Evolutionary conservation across 1,284 basidiomycete species (phyloP).

Genomic region (Ustilago shanxiensis): DNA sequence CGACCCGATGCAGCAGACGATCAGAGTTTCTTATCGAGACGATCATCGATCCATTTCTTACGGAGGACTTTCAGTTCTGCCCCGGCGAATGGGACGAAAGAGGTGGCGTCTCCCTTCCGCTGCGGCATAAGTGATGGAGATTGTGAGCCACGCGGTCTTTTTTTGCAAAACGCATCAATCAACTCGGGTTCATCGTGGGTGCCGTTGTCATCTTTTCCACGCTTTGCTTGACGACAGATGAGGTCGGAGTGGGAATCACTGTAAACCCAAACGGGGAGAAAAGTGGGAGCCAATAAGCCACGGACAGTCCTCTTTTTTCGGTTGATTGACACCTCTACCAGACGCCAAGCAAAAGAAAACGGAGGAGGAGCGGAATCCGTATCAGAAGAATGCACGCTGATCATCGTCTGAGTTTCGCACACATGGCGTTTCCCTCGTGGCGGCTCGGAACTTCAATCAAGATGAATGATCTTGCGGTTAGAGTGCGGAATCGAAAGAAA

Average conservation of each 20-base stretch:
- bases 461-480: too few relatives aligned
- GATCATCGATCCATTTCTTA: too few relatives aligned
- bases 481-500: too few relatives aligned
- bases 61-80: too few relatives aligned
- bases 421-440: background rate
- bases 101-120: background rate
- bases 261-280: too few relatives aligned
- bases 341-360: too few relatives aligned
- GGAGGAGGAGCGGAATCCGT: background rate
- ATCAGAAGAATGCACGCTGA: background rate
- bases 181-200: background rate
- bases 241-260: constrained; percentile 3
- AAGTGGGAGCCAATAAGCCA: too few relatives aligned
- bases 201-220: background rate
- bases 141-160: background rate
- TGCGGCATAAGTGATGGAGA: background rate
- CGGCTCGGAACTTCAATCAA: background rate
- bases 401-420: background rate
- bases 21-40: too few relatives aligned
- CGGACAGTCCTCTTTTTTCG: too few relatives aligned
- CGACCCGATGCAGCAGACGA: too few relatives aligned
- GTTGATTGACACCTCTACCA: background rate
- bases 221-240: background rate
- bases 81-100: background rate
- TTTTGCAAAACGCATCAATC: background rate